Evolutionary conservation across 371 early-diverging fungal species (phyloP), one percentile per base, ranked within the genome.

Genomic region (Rhizopus sp.): DNA sequence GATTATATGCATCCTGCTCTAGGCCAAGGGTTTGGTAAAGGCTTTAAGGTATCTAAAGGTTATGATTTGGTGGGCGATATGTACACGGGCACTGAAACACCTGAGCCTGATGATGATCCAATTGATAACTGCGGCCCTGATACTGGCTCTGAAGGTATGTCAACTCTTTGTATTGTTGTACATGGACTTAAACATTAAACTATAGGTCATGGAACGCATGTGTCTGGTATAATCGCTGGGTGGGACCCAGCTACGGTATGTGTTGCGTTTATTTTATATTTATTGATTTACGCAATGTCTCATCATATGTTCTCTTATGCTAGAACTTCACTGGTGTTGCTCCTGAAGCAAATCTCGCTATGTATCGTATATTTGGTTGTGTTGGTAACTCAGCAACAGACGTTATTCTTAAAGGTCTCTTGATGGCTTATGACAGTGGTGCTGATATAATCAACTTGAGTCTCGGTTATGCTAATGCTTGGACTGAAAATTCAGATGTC

Each of bases 181-280:
- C 12, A 31, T 10, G 34, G 23, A 33, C 10, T 45, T 13, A 45
- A 55, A 13, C 39, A 33, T 23, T 17, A 50, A 35, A 23, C 23
- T 34, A 39, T 48, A 64, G 84, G 80, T 29, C 86, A 86, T 55
- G 85, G 88, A 10, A 87, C 87, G 1, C 86, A 85, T 37, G 85
- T 87, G 8, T 54, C 85, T 13, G 89, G 89, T 29, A 89, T 88
- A 38, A 72, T 88, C 53, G 89, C 80, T 34, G 89, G 84, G 15
- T 64, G 75, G 30, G 79, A 81, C 15, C 53, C 51, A 10, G 39
- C 50, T 8, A 63, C 51, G 13, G 77, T 75, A 67, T 62, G 68
- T 53, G 23, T 23, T 2, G 23, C 23, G 23, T 23, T 23, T 23
- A 23, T 2, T 23, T 23, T 23, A 23, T 23, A 23, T 13, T 13